Evolutionary conservation across 2,329 filamentous ascomycete species (phyloP).

Genomic region (Neonectria faginata): DNA sequence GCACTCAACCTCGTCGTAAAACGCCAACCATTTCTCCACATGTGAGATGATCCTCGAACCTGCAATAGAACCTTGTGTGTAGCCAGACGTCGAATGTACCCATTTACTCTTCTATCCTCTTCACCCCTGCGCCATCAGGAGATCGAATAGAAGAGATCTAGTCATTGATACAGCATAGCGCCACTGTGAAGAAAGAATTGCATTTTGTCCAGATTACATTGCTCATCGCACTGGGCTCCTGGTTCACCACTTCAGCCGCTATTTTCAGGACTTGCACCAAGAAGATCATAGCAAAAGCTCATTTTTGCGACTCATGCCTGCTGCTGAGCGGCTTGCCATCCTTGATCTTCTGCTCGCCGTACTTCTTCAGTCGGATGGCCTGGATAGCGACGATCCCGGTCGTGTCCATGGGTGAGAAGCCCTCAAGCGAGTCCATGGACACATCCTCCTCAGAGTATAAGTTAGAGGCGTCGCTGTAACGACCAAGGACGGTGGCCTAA

Average conservation of each 20-base stretch:
- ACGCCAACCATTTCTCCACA: background rate
- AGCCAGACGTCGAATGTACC: background rate
- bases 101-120: background rate
- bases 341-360: slow-evolving; percentile 34
- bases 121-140: background rate
- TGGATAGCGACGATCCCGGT: slow-evolving; percentile 73
- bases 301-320: too few species aligned
- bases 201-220: background rate
- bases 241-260: background rate
- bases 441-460: slow-evolving; percentile 61
- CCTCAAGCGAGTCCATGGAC: slow-evolving; percentile 60
- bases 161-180: too few species aligned
- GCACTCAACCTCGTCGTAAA: background rate
- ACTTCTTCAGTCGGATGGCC: slow-evolving; percentile 69
- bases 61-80: background rate
- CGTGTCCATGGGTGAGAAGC: slow-evolving; percentile 57
- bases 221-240: background rate
- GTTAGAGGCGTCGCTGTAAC: slow-evolving; percentile 55
- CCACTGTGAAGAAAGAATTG: background rate
- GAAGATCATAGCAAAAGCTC: too few species aligned
- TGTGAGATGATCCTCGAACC: background rate
- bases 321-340: slow-evolving; percentile 20
- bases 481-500: slow-evolving; percentile 50
- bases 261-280: background rate
- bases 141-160: background rate